Evolutionary conservation across 129 eudicot species (phyloP), one percentile per base, ranked within the genome.

Genomic region (Escallonia rubra): DNA sequence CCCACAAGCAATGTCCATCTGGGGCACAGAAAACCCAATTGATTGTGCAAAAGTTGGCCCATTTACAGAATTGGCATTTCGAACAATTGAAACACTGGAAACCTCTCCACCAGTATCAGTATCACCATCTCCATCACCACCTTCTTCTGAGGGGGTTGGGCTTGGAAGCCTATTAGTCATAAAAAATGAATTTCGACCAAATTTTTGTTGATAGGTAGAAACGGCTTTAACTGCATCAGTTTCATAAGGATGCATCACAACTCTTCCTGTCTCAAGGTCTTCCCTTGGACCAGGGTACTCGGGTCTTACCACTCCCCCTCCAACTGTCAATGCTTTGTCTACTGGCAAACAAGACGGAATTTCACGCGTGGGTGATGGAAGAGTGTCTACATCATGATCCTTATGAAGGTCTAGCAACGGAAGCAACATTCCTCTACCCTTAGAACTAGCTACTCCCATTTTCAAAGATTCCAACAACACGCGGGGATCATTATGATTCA

Each of bases 81-180:
- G 57, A 59, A 41, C 41, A 16, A 71, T 42, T 48, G 83, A 73
- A 67, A 77, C 75, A 74, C 99, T 94, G 4, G 90, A 79, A 68
- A 90, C 90, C 77, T 93, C 99, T 43, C 81, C 96, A 68, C 87
- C 59, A 8, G 59, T 69, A 77, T 87, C 59, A 8, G 59, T 69
- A 77, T 87, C 99, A 67, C 79, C 86, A 41, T 86, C 90, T 7
- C 79, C 89, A 57, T 65, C 73, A 67, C 80, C 87, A 41, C 90
- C 85, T 9, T 90, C 99, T 73, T 85, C 97, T 38, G 99, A 94
- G 68, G 99, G 99, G 34, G 99, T 94, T 66, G 99, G 99, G 72
- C 99, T 94, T 60, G 99, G 99, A 62, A 94, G 96, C 45, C 76
- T 74, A 59, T 94, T 89, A 64, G 54, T 74, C 58, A 74, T 48